A percentile compares a stretch with the other conserved stretches of the same genome.
These are phyloP conservation scores for Bolboschoenoplectus hybrid DNA, from an alignment of 202 grass and related monocot species.

Conservation along the genomic window DNA sequence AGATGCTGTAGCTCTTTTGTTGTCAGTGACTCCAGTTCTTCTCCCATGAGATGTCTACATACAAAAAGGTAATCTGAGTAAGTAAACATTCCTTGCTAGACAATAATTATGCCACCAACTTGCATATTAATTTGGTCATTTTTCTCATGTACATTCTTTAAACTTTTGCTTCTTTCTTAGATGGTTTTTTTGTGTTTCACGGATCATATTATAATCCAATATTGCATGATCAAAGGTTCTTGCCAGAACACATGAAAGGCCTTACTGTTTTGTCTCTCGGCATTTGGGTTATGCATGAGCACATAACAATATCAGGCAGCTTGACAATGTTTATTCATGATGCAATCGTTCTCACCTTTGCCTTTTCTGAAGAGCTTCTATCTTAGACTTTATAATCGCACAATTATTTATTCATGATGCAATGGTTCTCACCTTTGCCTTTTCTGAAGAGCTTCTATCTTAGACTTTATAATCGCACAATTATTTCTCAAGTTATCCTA, in stretches of 20 bases:
- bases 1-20: slow-evolving; percentile 79
- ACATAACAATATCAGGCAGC: slow-evolving; percentile 7
- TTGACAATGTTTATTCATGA: slow-evolving; percentile 20
- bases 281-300: slow-evolving; percentile 9
- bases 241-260: not conserved
- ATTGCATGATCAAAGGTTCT: slow-evolving; percentile 9
- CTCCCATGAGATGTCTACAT: slow-evolving; percentile 77
- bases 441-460: slow-evolving; percentile 69
- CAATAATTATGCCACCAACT: not conserved
- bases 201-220: not conserved
- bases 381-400: slow-evolving; percentile 61
- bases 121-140: slow-evolving; percentile 40
- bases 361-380: slow-evolving; percentile 68
- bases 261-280: not conserved
- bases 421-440: slow-evolving; percentile 65
- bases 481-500: slow-evolving; percentile 71
- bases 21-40: slow-evolving; percentile 69
- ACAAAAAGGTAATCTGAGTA: not conserved
- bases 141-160: slow-evolving; percentile 43
- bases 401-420: slow-evolving; percentile 9
- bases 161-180: not conserved
- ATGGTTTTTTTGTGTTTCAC: not conserved
- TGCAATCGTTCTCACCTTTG: slow-evolving; percentile 58
- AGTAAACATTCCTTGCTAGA: slow-evolving; percentile 16
- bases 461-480: slow-evolving; percentile 62